Evolutionary conservation across 768 basidiomycete genomes (phyloP).

Genomic region (Auricularia heimuer): DNA sequence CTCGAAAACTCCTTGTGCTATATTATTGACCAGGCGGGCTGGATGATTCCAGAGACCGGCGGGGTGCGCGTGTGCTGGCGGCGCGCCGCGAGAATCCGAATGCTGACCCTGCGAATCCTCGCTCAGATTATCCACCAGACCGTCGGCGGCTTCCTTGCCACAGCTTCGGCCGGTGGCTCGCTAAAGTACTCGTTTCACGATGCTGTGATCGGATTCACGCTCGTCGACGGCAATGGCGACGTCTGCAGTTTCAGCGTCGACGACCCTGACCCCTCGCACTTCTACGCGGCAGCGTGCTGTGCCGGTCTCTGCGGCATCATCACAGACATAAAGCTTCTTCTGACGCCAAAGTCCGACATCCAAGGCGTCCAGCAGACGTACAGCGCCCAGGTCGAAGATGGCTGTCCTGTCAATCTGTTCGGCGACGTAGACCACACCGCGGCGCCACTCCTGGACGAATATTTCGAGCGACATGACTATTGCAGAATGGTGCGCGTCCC

Average conservation of each 20-base stretch:
- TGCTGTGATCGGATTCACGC: background rate
- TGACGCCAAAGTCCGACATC: background rate
- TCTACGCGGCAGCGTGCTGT: background rate
- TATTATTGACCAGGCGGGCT: background rate
- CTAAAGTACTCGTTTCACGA: background rate
- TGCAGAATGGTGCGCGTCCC: background rate
- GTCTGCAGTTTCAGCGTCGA: background rate
- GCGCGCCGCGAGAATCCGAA: background rate
- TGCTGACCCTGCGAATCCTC: background rate
- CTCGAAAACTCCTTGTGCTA: background rate
- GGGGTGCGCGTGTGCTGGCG: background rate
- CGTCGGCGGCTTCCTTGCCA: background rate
- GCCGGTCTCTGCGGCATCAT: constrained; percentile 1
- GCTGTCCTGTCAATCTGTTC: constrained; percentile 1
- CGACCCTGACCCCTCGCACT: background rate
- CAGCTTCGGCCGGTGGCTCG: background rate
- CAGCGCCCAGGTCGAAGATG: background rate
- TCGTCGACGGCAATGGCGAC: background rate
- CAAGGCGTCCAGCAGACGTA: constrained; percentile 1
- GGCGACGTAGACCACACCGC: background rate
- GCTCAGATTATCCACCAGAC: background rate
- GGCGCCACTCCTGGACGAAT: background rate
- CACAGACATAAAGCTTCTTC: background rate
- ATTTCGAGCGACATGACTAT: background rate
- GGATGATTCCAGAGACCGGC: background rate